Base-by-base conservation (phyloP, 176 grass and related monocot species). In the Triticum turgidum region DNA sequence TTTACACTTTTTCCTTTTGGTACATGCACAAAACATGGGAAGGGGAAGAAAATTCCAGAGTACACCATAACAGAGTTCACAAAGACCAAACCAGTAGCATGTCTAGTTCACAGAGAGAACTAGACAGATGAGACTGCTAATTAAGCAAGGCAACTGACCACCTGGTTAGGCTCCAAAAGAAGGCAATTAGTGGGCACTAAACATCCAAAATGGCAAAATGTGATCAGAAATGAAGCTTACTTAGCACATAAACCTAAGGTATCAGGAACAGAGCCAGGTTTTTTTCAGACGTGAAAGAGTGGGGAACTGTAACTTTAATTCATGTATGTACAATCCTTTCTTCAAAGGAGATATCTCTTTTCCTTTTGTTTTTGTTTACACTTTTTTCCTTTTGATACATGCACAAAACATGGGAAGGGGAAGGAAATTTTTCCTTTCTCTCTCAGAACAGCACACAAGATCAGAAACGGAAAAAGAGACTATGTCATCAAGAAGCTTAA, bases 261-360 rank as follows among this genome's bases (percentile, higher is more conserved):
- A 47, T 15, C 12, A 52, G 17, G 49, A 52, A 52, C 49, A 52
- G 49, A 52, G 14, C 49, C 49, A 0, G 14, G 49, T 17, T 52
- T 52, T 78, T 18, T 30, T 30, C 29, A 30, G 66, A 62, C 77
- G 77, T 42, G 29, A 91, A 80, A 54, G 88, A 78, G 56, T 52
- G 49, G 77, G 71, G 77, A 78, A 78, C 86, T 91, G 85, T 81
- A 74, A 14, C 85, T 91, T 88, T 88, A 91, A 69, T 69, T 80
- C 63, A 59, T 30, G 29, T 88, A 91, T 86, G 76, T 88, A 91
- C 90, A 91, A 77, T 88, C 86, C 78, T 85, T 85, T 81, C 90
- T 72, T 87, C 82, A 38, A 47, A 79, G 80, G 75, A 80, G 61
- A 80, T 89, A 68, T 24, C 61, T 80, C 27, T 41, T 41, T 65